phyloP scores from a whole-genome alignment of 345 rosid genomes.

The Rhodamnia rubescens region DNA sequence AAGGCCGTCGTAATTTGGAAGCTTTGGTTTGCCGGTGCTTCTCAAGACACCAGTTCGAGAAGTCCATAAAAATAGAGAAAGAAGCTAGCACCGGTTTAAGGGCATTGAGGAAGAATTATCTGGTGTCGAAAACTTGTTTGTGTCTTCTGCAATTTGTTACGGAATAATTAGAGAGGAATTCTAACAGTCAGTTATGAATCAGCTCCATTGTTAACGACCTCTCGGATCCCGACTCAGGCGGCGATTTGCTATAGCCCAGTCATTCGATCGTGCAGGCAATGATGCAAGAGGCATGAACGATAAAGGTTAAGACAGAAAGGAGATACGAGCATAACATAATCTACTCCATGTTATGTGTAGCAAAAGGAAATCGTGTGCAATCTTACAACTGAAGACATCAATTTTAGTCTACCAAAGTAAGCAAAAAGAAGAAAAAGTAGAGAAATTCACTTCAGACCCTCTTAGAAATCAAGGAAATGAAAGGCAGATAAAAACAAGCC shows the following conservation, averaged over 20 bases:
- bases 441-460: background rate
- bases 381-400: background rate
- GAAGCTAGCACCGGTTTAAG: too few species aligned
- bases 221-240: background rate
- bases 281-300: background rate
- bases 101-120: background rate
- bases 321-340: background rate
- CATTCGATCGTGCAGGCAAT: background rate
- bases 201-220: background rate
- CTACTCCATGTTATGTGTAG: background rate
- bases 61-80: background rate
- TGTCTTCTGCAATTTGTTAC: background rate
- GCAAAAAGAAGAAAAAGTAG: background rate
- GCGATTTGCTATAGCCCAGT: background rate
- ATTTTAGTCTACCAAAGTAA: background rate
- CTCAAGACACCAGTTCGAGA: background rate
- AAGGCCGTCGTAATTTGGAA: background rate
- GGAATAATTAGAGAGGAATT: background rate
- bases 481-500: background rate
- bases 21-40: background rate
- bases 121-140: background rate
- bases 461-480: background rate
- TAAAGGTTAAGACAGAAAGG: background rate
- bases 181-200: background rate
- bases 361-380: background rate